Evolutionary conservation across 192 early-diverging fungal genomes (phyloP).

Genomic region (Obelidium mucronatum): DNA sequence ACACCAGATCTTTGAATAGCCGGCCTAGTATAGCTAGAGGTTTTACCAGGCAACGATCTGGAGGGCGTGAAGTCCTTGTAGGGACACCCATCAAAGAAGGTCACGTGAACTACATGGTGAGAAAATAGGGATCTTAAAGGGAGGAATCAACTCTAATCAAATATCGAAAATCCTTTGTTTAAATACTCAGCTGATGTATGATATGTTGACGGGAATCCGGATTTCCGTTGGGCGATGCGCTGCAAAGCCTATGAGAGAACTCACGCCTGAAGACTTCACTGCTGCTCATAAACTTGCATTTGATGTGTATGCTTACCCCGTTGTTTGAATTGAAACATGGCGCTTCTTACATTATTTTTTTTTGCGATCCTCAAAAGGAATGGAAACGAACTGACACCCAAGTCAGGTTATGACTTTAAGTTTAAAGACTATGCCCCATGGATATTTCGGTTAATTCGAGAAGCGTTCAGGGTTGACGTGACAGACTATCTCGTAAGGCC

Average conservation of each 20-base stretch:
- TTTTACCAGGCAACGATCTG: not conserved
- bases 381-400: conserved; percentile 95
- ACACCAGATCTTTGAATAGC: not conserved
- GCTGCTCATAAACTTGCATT: conserved; percentile 95
- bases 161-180: not conserved
- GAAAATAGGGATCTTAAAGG: not conserved
- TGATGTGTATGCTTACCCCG: conserved; percentile 73
- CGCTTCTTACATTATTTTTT: not conserved
- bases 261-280: conserved; percentile 81
- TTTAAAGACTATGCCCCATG: conserved; percentile 99
- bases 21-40: not conserved
- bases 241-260: conserved; percentile 76
- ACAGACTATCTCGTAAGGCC: conserved; percentile 87
- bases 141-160: no score
- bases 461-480: conserved; percentile 87
- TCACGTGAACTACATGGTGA: conserved; percentile 88
- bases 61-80: conserved; percentile 58
- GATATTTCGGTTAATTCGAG: conserved; percentile 92
- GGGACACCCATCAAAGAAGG: conserved; percentile 92
- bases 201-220: conserved; percentile 97
- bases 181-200: conserved; percentile 80
- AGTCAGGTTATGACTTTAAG: conserved; percentile 96
- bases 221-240: conserved; percentile 89
- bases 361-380: conserved; percentile 53
- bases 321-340: conserved; percentile 2